Conservation (phyloP, 371 early-diverging fungal genomes). For the Mortierella sp. region DNA sequence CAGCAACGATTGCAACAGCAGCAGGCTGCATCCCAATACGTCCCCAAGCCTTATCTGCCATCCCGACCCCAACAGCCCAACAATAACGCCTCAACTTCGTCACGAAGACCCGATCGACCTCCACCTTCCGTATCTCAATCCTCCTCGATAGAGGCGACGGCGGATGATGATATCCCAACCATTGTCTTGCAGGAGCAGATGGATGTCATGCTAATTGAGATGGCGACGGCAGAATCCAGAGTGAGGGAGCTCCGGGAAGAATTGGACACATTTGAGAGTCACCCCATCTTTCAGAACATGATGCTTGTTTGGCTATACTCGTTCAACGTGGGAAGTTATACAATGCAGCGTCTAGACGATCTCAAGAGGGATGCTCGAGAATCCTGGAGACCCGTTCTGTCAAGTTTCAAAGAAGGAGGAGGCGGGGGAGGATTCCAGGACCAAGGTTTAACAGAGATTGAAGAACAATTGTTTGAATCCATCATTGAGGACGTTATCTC, state of each 20-base stretch:
- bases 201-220: constrained; percentile 40
- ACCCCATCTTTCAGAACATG: constrained; percentile 40
- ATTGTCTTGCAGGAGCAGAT: constrained; percentile 51
- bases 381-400: constrained; percentile 37
- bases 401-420: constrained; percentile 15
- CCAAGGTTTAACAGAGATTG: constrained; percentile 27
- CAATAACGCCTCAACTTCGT: background rate
- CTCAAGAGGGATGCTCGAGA: constrained; percentile 38
- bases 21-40: constrained; percentile 6
- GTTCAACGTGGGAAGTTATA: constrained; percentile 34
- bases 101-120: background rate
- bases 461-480: constrained; percentile 28
- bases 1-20: constrained; percentile 13
- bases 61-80: constrained; percentile 11
- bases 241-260: constrained; percentile 47
- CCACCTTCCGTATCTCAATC: constrained; percentile 9
- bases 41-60: constrained; percentile 6
- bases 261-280: constrained; percentile 44
- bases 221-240: constrained; percentile 33
- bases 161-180: constrained; percentile 50
- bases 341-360: constrained; percentile 19
- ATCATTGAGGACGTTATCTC: constrained; percentile 49
- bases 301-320: constrained; percentile 47
- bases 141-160: background rate
- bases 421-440: background rate